These are phyloP conservation scores for Roridomyces roridus DNA, from an alignment of 768 basidiomycete species.

Conservation along the genomic window DNA sequence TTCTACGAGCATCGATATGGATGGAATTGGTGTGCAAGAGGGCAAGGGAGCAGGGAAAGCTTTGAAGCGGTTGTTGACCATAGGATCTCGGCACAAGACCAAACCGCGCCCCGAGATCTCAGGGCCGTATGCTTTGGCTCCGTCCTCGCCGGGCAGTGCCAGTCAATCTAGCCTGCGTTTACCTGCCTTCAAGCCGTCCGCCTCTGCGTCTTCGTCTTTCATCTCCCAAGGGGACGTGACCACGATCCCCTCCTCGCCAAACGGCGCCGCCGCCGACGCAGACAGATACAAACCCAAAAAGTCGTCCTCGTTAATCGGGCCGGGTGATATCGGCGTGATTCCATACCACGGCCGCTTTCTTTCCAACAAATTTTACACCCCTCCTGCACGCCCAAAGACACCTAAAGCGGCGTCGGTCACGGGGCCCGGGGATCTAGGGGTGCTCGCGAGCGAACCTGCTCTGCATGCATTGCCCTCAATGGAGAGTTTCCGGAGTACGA, in stretches of 20 bases:
- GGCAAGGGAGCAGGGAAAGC: conserved; percentile 8
- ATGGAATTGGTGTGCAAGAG: conserved; percentile 41
- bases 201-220: conserved; percentile 10
- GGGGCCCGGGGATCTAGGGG: conserved; percentile 3
- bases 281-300: conserved; percentile 13
- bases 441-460: conserved; percentile 16
- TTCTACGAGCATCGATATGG: conserved; percentile 29
- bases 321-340: conserved; percentile 17
- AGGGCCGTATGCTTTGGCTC: conserved; percentile 23
- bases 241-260: conserved; percentile 22
- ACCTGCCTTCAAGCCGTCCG: no score
- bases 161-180: no score
- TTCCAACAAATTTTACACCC: conserved; percentile 21
- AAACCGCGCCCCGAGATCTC: conserved; percentile 26
- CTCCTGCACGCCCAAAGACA: conserved; percentile 6
- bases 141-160: conserved; percentile 11
- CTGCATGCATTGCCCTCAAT: conserved; percentile 47
- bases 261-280: conserved; percentile 12
- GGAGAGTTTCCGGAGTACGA: conserved; percentile 54
- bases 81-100: conserved; percentile 16
- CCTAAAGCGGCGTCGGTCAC: conserved; percentile 19
- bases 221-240: conserved; percentile 10
- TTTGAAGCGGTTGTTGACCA: conserved; percentile 21
- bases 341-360: conserved; percentile 17
- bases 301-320: conserved; percentile 12